A percentile compares a stretch with the other conserved stretches of the same genome.
phyloP scores from a whole-genome alignment of 2,329 filamentous ascomycete species.

The Xylaria sp. region DNA sequence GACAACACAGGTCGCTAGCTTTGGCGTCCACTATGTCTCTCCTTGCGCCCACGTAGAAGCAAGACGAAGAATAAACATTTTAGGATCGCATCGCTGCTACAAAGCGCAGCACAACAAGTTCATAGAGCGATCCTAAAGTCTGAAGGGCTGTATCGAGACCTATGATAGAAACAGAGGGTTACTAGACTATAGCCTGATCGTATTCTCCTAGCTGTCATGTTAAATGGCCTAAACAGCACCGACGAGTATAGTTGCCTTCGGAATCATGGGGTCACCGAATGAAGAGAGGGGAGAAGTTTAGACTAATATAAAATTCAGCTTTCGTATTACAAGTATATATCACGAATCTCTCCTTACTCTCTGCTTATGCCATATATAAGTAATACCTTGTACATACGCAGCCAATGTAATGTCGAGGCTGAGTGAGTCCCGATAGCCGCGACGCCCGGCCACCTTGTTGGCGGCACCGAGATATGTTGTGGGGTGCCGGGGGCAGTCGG shows the following conservation, averaged over 20 bases:
- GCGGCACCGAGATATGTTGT: constrained; percentile 22
- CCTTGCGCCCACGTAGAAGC: neutral
- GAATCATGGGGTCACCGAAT: too few species aligned
- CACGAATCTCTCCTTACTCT: neutral
- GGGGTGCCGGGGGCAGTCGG: constrained; percentile 35
- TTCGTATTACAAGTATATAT: neutral
- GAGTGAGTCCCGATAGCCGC: constrained; percentile 33
- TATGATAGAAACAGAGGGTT: neutral
- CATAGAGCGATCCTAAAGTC: neutral
- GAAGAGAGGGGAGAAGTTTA: neutral
- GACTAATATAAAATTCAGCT: neutral
- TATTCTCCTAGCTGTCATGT: neutral
- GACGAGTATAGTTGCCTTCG: neutral
- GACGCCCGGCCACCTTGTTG: constrained; percentile 15
- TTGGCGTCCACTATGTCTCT: neutral
- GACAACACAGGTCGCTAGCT: neutral
- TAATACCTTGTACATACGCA: neutral
- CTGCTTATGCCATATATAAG: neutral
- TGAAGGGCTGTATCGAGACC: neutral
- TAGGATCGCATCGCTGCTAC: neutral
- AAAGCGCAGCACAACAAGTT: too few species aligned
- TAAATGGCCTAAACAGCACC: neutral
- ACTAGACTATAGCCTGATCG: neutral
- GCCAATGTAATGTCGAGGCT: constrained; percentile 7
- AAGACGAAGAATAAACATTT: neutral